Conservation (phyloP, 2,329 filamentous ascomycete species). For the Mycocentrospora acerina region DNA sequence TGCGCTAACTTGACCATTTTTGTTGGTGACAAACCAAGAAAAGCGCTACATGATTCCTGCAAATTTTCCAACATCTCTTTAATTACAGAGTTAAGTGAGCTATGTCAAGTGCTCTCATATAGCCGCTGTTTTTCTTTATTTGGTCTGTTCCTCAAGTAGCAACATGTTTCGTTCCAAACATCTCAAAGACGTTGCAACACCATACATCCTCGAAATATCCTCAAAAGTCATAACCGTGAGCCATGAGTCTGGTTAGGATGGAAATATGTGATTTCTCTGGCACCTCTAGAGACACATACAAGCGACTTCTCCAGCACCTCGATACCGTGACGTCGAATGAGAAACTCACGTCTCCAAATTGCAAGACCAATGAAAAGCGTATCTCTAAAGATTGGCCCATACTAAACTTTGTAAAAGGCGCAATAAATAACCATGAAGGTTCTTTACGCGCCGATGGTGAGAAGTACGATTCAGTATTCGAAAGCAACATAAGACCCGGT, state of each 20-base stretch:
- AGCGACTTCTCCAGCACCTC: conserved; percentile 15
- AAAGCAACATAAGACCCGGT: conserved; percentile 23
- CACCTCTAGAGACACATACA: conserved; percentile 13
- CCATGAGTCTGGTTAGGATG: conserved; percentile 16
- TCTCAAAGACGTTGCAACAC: too few relatives aligned
- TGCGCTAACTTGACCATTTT: neutral
- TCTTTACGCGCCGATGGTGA: conserved; percentile 9
- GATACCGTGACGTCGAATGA: neutral
- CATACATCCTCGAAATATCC: neutral
- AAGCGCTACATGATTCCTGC: conserved; percentile 8
- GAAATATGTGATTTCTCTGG: conserved; percentile 12
- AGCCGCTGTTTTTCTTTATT: conserved; percentile 3
- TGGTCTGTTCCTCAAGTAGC: neutral
- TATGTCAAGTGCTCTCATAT: conserved; percentile 2
- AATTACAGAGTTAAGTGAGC: conserved; percentile 6
- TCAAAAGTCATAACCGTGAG: conserved; percentile 10
- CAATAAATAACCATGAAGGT: conserved; percentile 20
- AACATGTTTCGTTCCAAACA: neutral
- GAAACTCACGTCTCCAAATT: conserved; percentile 11
- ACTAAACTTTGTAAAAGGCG: conserved; percentile 22
- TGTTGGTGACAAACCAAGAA: neutral
- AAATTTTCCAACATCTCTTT: conserved; percentile 3
- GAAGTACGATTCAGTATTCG: conserved; percentile 19
- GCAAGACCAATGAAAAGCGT: conserved; percentile 14
- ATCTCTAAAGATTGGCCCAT: conserved; percentile 21